Evolutionary conservation across 352 stramenopile genomes (phyloP).

Genomic region (Poterioochromonas sp.): DNA sequence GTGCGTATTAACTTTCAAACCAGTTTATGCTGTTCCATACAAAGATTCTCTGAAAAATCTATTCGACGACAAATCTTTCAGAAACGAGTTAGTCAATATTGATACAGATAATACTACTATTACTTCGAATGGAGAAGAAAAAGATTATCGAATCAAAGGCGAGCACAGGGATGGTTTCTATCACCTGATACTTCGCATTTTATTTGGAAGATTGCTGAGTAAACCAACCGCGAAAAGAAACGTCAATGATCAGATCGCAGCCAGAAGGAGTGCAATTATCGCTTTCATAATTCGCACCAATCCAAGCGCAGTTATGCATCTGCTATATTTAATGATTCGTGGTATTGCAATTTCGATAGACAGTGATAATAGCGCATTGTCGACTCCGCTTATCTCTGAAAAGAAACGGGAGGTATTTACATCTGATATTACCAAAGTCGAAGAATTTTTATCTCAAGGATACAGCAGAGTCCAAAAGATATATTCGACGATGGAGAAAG

Average conservation of each 20-base stretch:
- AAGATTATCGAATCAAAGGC: conserved; percentile 57
- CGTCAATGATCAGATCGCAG: background rate
- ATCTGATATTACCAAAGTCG: background rate
- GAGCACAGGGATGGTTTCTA: conserved; percentile 66
- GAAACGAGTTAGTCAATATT: conserved; percentile 76
- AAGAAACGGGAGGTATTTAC: background rate
- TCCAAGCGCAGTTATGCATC: conserved; percentile 60
- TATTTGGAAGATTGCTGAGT: conserved; percentile 78
- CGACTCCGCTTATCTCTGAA: background rate
- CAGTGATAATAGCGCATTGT: no score
- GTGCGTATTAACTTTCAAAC: conserved; percentile 70
- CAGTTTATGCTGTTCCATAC: conserved; percentile 67
- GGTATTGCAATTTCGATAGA: no score
- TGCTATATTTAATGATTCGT: conserved; percentile 73
- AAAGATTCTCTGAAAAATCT: conserved; percentile 64
- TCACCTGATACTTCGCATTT: conserved; percentile 67
- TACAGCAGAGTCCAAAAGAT: no score
- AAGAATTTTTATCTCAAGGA: no score
- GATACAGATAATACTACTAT: no score
- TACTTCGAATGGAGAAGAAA: conserved; percentile 49
- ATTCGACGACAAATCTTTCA: conserved; percentile 63
- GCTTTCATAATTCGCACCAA: conserved; percentile 70
- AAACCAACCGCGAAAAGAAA: conserved; percentile 54
- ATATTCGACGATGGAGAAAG: background rate
- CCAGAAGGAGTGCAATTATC: conserved; percentile 49